A percentile compares a stretch with the other conserved stretches of the same genome.
phyloP scores from a whole-genome alignment of 176 grass and related monocot genomes.

The Miscanthus lutarioriparius region DNA sequence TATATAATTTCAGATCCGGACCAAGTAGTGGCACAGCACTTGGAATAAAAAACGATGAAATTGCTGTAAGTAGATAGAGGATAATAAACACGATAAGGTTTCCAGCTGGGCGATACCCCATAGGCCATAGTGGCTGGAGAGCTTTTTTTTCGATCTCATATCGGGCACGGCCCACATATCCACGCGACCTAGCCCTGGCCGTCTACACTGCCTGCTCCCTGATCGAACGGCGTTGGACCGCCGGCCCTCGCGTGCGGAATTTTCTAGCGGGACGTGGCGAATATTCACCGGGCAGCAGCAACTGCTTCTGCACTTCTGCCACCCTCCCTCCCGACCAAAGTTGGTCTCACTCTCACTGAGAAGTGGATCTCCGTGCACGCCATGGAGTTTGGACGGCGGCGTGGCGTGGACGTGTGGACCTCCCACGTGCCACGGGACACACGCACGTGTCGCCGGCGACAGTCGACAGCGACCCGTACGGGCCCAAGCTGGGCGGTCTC shows the following conservation, averaged over 20 bases:
- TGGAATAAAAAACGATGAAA: neutral
- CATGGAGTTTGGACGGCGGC: neutral
- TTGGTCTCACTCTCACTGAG: neutral
- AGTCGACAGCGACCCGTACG: neutral
- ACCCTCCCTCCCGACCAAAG: too few relatives aligned
- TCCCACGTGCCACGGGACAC: neutral
- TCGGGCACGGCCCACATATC: neutral
- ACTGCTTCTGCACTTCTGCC: neutral
- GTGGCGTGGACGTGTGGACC: neutral
- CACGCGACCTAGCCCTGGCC: neutral
- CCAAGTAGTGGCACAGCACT: neutral
- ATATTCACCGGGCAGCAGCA: slow-evolving; percentile 20
- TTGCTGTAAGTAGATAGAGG: neutral
- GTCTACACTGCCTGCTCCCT: neutral
- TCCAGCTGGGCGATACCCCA: neutral
- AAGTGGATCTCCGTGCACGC: neutral
- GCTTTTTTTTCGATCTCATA: neutral
- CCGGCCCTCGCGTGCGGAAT: neutral
- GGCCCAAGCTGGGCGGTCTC: neutral
- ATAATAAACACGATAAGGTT: neutral
- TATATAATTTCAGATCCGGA: neutral
- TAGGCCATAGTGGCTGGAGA: neutral
- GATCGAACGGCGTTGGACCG: neutral
- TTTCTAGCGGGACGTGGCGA: slow-evolving; percentile 28
- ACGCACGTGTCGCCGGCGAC: neutral